Percentiles rank a stretch among this genome's conserved stretches.
These are phyloP conservation scores for Aurinia saxatilis DNA, from an alignment of 345 rosid species.

Conservation along the genomic window DNA sequence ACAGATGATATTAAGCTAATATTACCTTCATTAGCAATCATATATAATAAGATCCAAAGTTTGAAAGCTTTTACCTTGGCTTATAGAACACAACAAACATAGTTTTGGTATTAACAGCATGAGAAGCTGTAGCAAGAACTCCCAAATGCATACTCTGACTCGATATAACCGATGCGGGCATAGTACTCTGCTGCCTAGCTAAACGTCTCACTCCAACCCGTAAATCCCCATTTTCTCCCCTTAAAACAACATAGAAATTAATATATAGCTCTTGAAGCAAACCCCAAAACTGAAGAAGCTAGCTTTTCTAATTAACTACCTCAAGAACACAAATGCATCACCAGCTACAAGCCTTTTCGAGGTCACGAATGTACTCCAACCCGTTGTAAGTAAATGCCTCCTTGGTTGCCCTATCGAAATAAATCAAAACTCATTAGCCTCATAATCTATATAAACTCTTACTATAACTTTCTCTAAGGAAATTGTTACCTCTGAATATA, in stretches of 20 bases:
- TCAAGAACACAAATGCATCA: conserved; percentile 69
- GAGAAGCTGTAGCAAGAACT: conserved; percentile 81
- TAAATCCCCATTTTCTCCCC: conserved; percentile 51
- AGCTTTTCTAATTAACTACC: conserved; percentile 40
- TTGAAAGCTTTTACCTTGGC: conserved; percentile 44
- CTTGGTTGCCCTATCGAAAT: conserved; percentile 53
- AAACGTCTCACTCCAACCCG: conserved; percentile 61
- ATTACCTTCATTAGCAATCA: not conserved
- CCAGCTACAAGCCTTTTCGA: conserved; percentile 66
- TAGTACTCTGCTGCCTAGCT: conserved; percentile 41
- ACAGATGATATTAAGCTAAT: not conserved
- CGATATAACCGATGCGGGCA: conserved; percentile 66
- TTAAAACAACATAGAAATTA: conserved; percentile 16
- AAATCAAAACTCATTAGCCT: not conserved
- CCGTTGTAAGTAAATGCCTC: conserved; percentile 75
- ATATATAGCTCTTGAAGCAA: not conserved
- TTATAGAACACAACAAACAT: conserved; percentile 67
- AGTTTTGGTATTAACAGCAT: conserved; percentile 49
- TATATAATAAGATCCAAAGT: not conserved
- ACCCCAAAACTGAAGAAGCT: not conserved
- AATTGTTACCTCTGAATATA: conserved; percentile 71
- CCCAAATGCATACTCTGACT: conserved; percentile 84
- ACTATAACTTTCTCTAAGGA: not conserved
- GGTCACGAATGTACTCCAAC: conserved; percentile 77
- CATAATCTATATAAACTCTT: not conserved